A percentile compares a stretch with the other conserved stretches of the same genome.
Evolutionary conservation across 1,284 basidiomycete species (phyloP).

Genomic region (Leccinum fuscescens): DNA sequence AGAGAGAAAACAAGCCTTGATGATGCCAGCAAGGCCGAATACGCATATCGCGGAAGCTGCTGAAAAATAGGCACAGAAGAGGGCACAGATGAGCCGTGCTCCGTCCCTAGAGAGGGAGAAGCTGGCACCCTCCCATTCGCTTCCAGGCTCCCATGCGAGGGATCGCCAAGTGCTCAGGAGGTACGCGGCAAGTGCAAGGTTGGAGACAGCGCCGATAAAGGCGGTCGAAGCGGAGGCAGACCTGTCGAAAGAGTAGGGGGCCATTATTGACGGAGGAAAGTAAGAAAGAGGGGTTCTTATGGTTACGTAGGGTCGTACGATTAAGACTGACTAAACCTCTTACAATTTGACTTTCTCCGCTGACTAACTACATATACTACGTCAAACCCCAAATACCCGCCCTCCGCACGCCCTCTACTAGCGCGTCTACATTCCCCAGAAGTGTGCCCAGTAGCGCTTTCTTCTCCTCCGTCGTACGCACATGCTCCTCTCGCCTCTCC

Average conservation of each 20-base stretch:
- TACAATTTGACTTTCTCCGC: background rate
- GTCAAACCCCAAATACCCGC: slow-evolving; percentile 78
- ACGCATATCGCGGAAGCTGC: slow-evolving; percentile 58
- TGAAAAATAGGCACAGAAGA: slow-evolving; percentile 64
- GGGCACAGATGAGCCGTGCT: slow-evolving; percentile 61
- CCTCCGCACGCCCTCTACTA: slow-evolving; percentile 80
- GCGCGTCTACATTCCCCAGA: slow-evolving; percentile 84
- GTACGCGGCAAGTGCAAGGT: slow-evolving; percentile 53
- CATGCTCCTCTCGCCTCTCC: slow-evolving; percentile 5
- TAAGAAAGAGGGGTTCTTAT: slow-evolving; percentile 5
- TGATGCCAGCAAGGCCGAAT: slow-evolving; percentile 64
- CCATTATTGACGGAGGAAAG: slow-evolving; percentile 4
- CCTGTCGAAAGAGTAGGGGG: slow-evolving; percentile 36
- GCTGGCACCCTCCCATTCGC: slow-evolving; percentile 66
- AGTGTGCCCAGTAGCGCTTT: slow-evolving; percentile 76
- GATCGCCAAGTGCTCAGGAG: slow-evolving; percentile 57
- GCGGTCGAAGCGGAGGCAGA: slow-evolving; percentile 56
- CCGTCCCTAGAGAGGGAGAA: slow-evolving; percentile 60
- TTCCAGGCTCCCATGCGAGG: slow-evolving; percentile 66
- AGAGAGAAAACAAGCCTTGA: slow-evolving; percentile 51
- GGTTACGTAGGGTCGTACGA: background rate
- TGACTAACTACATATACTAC: slow-evolving; percentile 16
- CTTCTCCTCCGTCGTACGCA: slow-evolving; percentile 78
- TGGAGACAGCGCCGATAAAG: slow-evolving; percentile 52
- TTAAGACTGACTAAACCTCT: slow-evolving; percentile 10